Conservation (phyloP, 345 rosid genomes). For the Luvunga scandens region DNA sequence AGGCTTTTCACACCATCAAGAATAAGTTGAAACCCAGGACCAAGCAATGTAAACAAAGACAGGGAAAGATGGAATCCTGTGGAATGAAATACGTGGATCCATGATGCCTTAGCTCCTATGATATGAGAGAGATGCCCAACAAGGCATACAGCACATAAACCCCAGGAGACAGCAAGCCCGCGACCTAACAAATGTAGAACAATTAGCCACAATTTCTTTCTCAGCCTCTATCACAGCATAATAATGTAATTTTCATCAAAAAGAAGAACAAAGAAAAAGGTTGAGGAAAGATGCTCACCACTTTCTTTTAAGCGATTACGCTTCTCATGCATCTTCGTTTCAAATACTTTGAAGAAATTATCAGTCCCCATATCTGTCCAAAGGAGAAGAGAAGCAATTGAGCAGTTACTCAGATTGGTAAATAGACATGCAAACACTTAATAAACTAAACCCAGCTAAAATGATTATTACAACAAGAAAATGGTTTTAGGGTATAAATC, state of each 20-base stretch:
- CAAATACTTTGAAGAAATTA: slow-evolving; percentile 73
- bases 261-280: background rate
- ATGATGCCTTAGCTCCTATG: slow-evolving; percentile 62
- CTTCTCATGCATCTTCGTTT: slow-evolving; percentile 82
- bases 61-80: slow-evolving; percentile 84
- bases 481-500: background rate
- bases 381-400: slow-evolving; percentile 25
- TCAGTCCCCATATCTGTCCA: slow-evolving; percentile 60
- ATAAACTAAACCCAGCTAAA: background rate
- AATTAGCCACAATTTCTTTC: slow-evolving; percentile 18
- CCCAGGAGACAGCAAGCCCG: slow-evolving; percentile 95
- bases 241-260: background rate
- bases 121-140: slow-evolving; percentile 87
- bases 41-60: slow-evolving; percentile 84
- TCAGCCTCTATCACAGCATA: background rate
- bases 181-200: slow-evolving; percentile 49
- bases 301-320: slow-evolving; percentile 72
- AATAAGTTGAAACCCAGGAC: slow-evolving; percentile 89
- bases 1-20: slow-evolving; percentile 83
- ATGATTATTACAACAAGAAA: background rate
- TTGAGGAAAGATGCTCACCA: slow-evolving; percentile 37
- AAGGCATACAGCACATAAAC: slow-evolving; percentile 93
- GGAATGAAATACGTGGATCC: slow-evolving; percentile 83
- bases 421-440: background rate
- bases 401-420: slow-evolving; percentile 3